phyloP scores from a whole-genome alignment of 805 yeast genomes.

The Yamadazyma ubonensis region DNA sequence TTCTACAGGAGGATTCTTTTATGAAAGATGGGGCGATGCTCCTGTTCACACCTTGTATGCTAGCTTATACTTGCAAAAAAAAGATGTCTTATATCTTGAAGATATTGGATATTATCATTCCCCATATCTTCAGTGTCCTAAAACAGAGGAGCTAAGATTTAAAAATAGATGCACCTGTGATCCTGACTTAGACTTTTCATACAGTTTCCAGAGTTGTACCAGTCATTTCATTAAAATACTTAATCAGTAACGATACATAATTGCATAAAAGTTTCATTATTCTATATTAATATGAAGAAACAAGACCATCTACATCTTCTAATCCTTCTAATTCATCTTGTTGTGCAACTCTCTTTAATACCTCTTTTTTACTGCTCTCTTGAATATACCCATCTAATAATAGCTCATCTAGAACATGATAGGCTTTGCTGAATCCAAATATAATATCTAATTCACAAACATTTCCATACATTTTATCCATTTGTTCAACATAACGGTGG shows the following conservation, averaged over 20 bases:
- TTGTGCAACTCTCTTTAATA: constrained; percentile 69
- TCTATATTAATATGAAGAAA: constrained; percentile 22
- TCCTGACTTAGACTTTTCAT: constrained; percentile 35
- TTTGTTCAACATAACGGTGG: constrained; percentile 92
- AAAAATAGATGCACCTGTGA: constrained; percentile 37
- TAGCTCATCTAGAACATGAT: constrained; percentile 86
- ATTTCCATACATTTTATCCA: constrained; percentile 94
- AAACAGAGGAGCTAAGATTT: constrained; percentile 24
- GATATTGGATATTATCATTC: constrained; percentile 73
- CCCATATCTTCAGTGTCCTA: constrained; percentile 67
- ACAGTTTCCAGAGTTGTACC: constrained; percentile 22
- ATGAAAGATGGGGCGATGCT: constrained; percentile 94
- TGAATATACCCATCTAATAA: constrained; percentile 84
- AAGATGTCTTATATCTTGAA: constrained; percentile 66
- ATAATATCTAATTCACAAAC: constrained; percentile 97
- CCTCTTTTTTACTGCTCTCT: constrained; percentile 80
- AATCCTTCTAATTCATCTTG: constrained; percentile 85
- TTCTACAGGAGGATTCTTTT: constrained; percentile 71
- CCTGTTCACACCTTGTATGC: constrained; percentile 85
- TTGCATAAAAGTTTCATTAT: neutral
- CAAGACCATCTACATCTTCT: constrained; percentile 54
- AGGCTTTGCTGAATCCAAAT: constrained; percentile 92
- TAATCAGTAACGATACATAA: neutral
- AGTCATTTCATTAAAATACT: constrained; percentile 16
- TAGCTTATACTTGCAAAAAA: constrained; percentile 54